phyloP scores from a whole-genome alignment of 345 rosid species.

The Reutealis trisperma region DNA sequence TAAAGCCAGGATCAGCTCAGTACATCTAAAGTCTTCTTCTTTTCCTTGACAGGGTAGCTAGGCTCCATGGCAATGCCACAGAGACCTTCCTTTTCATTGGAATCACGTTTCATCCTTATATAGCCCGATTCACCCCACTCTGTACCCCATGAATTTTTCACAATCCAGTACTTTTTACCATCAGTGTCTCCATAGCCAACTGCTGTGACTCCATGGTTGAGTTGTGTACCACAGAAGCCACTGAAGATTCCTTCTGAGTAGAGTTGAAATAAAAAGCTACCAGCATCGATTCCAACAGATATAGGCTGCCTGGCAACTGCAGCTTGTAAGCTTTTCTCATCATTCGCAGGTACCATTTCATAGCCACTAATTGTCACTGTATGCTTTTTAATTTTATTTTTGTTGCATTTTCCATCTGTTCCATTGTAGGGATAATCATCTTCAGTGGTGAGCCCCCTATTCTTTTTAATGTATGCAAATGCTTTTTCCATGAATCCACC shows the following conservation, averaged over 20 bases:
- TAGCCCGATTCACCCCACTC: slow-evolving; percentile 90
- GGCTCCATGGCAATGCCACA: slow-evolving; percentile 84
- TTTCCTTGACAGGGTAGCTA: slow-evolving; percentile 63
- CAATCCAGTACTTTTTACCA: slow-evolving; percentile 64
- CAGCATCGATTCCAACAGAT: slow-evolving; percentile 81
- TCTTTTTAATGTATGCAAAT: slow-evolving; percentile 46
- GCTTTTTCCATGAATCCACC: slow-evolving; percentile 84
- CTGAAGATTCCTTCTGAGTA: slow-evolving; percentile 64
- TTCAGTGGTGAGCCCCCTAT: slow-evolving; percentile 64
- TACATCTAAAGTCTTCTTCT: neutral
- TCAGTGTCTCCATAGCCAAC: slow-evolving; percentile 71
- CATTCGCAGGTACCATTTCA: slow-evolving; percentile 36
- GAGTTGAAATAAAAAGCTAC: slow-evolving; percentile 60
- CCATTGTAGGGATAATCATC: slow-evolving; percentile 63
- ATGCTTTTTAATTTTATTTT: slow-evolving; percentile 31
- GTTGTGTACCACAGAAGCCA: slow-evolving; percentile 56
- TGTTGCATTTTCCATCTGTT: slow-evolving; percentile 43
- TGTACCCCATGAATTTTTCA: slow-evolving; percentile 91
- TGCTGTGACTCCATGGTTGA: slow-evolving; percentile 76
- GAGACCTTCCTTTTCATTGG: slow-evolving; percentile 37
- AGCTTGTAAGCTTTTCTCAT: slow-evolving; percentile 54
- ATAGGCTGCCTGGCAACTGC: slow-evolving; percentile 74
- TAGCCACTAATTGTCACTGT: slow-evolving; percentile 54
- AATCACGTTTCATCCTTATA: slow-evolving; percentile 55
- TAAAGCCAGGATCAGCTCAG: neutral